Percentiles rank a stretch among this genome's conserved stretches.
Conservation (phyloP, 73 alveolate genomes). For the Durusdinium trenchii region DNA sequence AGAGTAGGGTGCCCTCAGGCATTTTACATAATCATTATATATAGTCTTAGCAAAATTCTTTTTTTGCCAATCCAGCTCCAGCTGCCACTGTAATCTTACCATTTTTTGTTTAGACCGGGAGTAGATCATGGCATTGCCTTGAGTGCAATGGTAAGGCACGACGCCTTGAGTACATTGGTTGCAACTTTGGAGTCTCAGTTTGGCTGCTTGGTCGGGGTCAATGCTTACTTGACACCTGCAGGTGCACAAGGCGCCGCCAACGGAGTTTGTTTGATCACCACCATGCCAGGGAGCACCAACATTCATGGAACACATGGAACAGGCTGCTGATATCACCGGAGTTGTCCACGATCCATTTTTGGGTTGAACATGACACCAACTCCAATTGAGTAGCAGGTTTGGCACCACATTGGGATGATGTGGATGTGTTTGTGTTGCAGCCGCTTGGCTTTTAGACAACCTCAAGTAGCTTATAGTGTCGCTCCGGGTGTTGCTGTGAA, state of each 20-base stretch:
- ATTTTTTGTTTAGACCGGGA: too few species aligned
- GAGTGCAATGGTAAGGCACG: constrained; percentile 10
- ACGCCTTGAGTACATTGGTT: constrained; percentile 55
- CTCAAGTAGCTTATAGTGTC: background rate
- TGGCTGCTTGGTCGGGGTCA: constrained; percentile 89
- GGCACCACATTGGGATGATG: constrained; percentile 93
- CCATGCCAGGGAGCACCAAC: background rate
- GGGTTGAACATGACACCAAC: too few species aligned
- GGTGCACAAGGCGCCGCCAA: constrained; percentile 62
- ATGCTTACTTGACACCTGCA: constrained; percentile 85
- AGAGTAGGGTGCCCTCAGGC: too few species aligned
- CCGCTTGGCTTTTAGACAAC: too few species aligned
- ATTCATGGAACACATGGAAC: background rate
- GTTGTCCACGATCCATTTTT: background rate
- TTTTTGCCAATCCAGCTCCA: too few species aligned
- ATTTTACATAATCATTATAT: too few species aligned
- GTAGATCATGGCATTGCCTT: too few species aligned
- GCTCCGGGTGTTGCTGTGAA: background rate
- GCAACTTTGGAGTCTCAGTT: constrained; percentile 74
- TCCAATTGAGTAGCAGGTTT: background rate
- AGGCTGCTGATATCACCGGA: background rate
- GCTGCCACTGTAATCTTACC: too few species aligned
- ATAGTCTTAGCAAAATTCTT: too few species aligned
- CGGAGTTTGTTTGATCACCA: background rate
- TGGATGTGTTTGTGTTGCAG: constrained; percentile 91